A percentile compares a stretch with the other conserved stretches of the same genome.
phyloP scores from a whole-genome alignment of 805 yeast species.

The Saccharomycopsis sp. region DNA sequence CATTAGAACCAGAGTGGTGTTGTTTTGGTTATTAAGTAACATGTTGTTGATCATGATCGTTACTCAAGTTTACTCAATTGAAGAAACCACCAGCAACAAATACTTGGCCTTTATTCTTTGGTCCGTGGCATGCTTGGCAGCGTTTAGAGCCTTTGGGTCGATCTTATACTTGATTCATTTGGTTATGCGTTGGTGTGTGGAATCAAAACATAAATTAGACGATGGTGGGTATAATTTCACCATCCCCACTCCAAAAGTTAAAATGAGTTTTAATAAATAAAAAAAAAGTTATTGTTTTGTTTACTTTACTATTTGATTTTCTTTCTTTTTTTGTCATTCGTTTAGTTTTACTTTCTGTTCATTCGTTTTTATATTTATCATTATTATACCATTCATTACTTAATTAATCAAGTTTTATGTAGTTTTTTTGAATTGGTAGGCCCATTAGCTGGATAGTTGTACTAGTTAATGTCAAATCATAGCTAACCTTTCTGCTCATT shows the following conservation, averaged over 20 bases:
- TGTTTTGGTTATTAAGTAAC: constrained; percentile 85
- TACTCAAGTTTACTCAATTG: constrained; percentile 68
- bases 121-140: constrained; percentile 82
- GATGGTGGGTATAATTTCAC: constrained; percentile 24
- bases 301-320: too few relatives aligned
- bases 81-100: constrained; percentile 54
- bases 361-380: neutral
- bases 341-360: neutral
- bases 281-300: neutral
- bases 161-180: constrained; percentile 45
- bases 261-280: constrained; percentile 6
- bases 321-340: neutral
- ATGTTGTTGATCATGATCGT: constrained; percentile 76
- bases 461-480: too few relatives aligned
- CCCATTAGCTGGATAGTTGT: too few relatives aligned
- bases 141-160: constrained; percentile 78
- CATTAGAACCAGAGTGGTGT: constrained; percentile 90
- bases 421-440: too few relatives aligned
- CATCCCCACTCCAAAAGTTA: constrained; percentile 15
- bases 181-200: constrained; percentile 30
- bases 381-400: neutral
- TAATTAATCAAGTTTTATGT: neutral
- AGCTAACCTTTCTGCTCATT: too few relatives aligned
- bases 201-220: constrained; percentile 30
- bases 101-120: constrained; percentile 80